Evolutionary conservation across 257 asterid genomes (phyloP).

Genomic region (Rhazya stricta): DNA sequence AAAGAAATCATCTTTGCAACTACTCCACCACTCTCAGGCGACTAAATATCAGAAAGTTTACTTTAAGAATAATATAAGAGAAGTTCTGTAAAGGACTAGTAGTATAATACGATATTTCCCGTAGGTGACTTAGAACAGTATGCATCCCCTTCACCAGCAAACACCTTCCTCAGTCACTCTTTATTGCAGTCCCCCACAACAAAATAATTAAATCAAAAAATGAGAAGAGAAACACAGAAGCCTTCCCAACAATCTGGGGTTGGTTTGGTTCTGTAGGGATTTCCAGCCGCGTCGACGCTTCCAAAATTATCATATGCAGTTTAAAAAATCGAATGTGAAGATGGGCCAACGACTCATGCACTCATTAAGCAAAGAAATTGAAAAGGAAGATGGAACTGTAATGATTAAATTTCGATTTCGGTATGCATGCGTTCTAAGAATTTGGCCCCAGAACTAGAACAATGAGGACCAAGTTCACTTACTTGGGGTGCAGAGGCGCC

Average conservation of each 20-base stretch:
- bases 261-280: no score
- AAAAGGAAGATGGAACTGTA: no score
- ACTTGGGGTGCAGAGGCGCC: conserved; percentile 51
- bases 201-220: no score
- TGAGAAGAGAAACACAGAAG: no score
- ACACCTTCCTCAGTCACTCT: neutral
- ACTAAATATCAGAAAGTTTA: neutral
- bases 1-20: neutral
- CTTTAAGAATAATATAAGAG: neutral
- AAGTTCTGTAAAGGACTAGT: neutral
- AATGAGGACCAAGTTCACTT: no score
- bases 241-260: no score
- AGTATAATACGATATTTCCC: no score
- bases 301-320: neutral
- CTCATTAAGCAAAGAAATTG: no score
- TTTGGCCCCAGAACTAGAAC: neutral
- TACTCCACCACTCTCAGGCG: neutral
- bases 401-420: neutral
- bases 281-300: no score
- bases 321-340: neutral
- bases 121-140: neutral
- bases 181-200: no score
- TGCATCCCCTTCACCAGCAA: neutral
- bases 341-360: neutral
- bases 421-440: neutral